phyloP scores from a whole-genome alignment of 768 basidiomycete genomes.

The Lactarius hengduanensis region DNA sequence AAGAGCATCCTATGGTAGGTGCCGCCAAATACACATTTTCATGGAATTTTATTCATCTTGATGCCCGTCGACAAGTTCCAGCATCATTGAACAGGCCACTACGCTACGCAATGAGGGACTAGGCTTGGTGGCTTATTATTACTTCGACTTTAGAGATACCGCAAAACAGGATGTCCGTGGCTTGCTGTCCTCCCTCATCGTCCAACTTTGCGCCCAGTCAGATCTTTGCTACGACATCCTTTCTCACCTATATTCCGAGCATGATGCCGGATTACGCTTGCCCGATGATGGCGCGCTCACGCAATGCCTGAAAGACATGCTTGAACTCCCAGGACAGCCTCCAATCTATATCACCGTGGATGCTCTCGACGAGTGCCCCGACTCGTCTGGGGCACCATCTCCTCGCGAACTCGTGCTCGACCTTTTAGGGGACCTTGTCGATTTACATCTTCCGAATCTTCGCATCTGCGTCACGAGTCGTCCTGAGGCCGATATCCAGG shows the following conservation, averaged over 20 bases:
- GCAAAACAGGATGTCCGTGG: slow-evolving; percentile 8
- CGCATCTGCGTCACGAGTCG: slow-evolving; percentile 15
- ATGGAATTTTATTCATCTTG: background rate
- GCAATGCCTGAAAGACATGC: slow-evolving; percentile 7
- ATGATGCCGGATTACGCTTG: background rate
- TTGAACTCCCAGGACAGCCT: background rate
- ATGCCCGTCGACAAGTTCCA: background rate
- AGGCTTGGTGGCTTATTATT: slow-evolving; percentile 14
- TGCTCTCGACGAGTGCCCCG: slow-evolving; percentile 15
- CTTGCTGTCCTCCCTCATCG: slow-evolving; percentile 12
- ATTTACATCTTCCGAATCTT: slow-evolving; percentile 3
- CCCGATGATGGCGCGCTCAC: slow-evolving; percentile 1
- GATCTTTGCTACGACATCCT: slow-evolving; percentile 3
- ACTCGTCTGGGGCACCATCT: background rate
- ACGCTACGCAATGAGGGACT: background rate
- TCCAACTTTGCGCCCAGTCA: slow-evolving; percentile 8
- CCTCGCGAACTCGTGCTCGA: slow-evolving; percentile 8
- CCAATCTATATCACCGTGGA: slow-evolving; percentile 6
- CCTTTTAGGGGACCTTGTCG: background rate
- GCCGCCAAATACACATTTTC: background rate
- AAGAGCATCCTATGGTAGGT: background rate
- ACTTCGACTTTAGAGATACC: slow-evolving; percentile 18
- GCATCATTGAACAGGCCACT: slow-evolving; percentile 2
- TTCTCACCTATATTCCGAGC: background rate
- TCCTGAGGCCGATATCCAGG: slow-evolving; percentile 3